Base-by-base conservation (phyloP, 164 flowering plant species). In the Vitis rotundifolia region DNA sequence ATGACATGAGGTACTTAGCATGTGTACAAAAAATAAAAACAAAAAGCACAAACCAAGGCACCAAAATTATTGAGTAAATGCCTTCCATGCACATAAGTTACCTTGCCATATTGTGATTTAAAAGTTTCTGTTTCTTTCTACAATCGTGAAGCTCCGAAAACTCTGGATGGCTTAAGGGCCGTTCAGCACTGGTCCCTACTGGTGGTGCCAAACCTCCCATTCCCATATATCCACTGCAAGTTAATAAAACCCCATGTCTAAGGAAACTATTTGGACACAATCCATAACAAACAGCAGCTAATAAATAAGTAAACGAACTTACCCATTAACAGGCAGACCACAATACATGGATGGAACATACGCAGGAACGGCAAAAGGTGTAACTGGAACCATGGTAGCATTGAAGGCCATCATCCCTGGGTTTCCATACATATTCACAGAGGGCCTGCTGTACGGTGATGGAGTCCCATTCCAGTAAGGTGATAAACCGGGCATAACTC, bases 381-480 rank as follows among this genome's bases (percentile, higher is more conserved):
- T 2, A 22, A 73, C 67, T 16, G 89, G 87, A 37, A 79, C 74
- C 84, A 81, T 78, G 59, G 79, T 68, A 10, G 86, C 66, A 79
- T 80, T 81, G 64, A 71, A 87, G 15, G 89, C 79, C 83, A 84
- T 77, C 84, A 83, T 73, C 49, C 84, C 86, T 59, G 81, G 82
- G 68, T 74, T 71, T 16, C 77, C 77, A 82, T 84, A 91, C 52
- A 83, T 69, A 69, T 79, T 80, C 64, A 70, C 63, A 64, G 64
- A 85, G 14, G 92, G 88, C 59, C 80, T 75, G 26, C 71, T 18
- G 49, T 81, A 79, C 31, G 88, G 77, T 19, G 72, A 71, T n/a
- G 82, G 61, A 75, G 75, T 28, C 22, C 78, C 84, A 58, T 77
- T 82, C 90, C 93, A 89, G 61, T 74, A 86, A 56, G 85, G 77